Evolutionary conservation across 371 early-diverging fungal genomes (phyloP).

Genomic region (Mortierella sp.): DNA sequence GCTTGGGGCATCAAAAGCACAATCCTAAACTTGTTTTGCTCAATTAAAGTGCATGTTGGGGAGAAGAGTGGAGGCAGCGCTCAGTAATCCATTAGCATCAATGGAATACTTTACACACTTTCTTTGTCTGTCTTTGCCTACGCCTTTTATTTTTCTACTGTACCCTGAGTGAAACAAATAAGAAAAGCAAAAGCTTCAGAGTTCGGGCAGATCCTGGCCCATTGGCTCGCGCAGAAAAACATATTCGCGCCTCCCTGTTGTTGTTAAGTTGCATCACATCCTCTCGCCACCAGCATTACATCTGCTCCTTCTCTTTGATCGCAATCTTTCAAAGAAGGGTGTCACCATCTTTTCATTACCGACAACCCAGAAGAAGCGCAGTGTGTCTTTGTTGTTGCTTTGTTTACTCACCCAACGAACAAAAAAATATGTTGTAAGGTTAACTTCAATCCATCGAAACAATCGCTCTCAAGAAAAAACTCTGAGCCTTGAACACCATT

Average conservation of each 20-base stretch:
- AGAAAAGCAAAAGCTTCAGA: background rate
- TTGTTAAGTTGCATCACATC: background rate
- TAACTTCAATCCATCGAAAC: background rate
- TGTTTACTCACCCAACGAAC: background rate
- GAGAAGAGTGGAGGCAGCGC: background rate
- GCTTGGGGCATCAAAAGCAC: too few species aligned
- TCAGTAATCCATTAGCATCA: background rate
- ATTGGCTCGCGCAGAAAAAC: background rate
- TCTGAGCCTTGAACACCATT: background rate
- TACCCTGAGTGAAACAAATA: background rate
- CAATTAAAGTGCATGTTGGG: background rate
- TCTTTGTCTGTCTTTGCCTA: background rate
- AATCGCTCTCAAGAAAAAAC: background rate
- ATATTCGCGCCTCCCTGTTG: background rate
- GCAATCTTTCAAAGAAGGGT: background rate
- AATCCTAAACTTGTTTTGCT: background rate
- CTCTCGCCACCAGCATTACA: background rate
- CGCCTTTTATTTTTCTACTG: background rate
- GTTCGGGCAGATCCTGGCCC: background rate
- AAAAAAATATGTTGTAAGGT: background rate
- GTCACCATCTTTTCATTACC: conserved; percentile 1
- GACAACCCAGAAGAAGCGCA: background rate
- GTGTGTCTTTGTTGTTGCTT: background rate
- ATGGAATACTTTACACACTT: too few species aligned
- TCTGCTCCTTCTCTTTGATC: background rate